Evolutionary conservation across 2,329 filamentous ascomycete genomes (phyloP).

Genomic region (Pyrenochaeta sp.): DNA sequence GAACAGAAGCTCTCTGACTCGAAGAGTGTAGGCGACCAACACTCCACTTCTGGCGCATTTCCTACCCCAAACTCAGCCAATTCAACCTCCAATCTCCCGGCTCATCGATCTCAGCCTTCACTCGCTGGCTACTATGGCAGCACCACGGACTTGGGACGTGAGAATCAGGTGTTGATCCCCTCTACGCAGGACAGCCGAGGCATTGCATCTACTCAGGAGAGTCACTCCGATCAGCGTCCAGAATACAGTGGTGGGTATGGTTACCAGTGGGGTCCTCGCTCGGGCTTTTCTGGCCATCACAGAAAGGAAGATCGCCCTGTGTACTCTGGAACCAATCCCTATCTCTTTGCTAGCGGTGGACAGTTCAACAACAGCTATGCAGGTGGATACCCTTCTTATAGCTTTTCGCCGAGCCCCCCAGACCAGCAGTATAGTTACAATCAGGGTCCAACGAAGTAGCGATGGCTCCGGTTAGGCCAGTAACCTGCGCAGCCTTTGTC

Average conservation of each 20-base stretch:
- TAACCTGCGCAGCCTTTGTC: no score
- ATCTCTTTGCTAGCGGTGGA: constrained; percentile 20
- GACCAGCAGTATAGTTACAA: constrained; percentile 30
- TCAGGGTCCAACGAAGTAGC: constrained; percentile 23
- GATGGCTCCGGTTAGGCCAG: neutral
- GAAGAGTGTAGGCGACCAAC: constrained; percentile 6
- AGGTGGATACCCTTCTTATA: constrained; percentile 25
- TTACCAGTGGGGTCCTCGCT: constrained; percentile 23
- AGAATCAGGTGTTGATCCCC: constrained; percentile 17
- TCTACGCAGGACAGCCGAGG: constrained; percentile 17
- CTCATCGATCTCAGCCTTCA: constrained; percentile 35
- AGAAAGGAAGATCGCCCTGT: constrained; percentile 31
- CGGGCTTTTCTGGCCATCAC: constrained; percentile 23
- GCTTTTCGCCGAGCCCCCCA: constrained; percentile 18
- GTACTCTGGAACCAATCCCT: constrained; percentile 31
- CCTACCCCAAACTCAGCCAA: constrained; percentile 7
- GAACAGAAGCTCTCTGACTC: constrained; percentile 25
- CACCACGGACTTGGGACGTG: constrained; percentile 15
- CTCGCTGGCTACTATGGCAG: constrained; percentile 29
- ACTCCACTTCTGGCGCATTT: neutral
- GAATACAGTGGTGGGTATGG: constrained; percentile 23
- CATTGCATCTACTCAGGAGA: constrained; percentile 18
- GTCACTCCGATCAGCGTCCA: constrained; percentile 20
- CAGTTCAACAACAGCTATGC: constrained; percentile 27
- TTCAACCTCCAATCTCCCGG: constrained; percentile 13